Conservation (phyloP, 1,139 yeast species). For the Wickerhamiella pararugosa region DNA sequence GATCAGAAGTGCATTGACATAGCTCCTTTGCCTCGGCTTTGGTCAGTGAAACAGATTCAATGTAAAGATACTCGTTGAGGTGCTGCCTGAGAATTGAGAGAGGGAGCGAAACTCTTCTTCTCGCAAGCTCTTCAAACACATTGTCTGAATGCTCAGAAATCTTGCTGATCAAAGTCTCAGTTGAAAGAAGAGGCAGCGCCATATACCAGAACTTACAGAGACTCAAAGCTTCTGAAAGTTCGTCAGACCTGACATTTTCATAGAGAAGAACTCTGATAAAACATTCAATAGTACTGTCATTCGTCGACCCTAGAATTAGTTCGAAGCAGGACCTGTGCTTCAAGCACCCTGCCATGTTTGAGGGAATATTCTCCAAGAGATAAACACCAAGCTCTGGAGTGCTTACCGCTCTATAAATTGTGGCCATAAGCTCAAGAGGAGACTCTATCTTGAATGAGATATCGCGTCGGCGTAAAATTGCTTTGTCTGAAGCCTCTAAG, state of each 20-base stretch:
- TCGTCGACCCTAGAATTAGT: background rate
- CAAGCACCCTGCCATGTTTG: conserved; percentile 7
- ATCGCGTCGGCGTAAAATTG: conserved; percentile 15
- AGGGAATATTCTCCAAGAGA: conserved; percentile 15
- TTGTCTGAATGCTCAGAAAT: background rate
- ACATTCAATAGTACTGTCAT: background rate
- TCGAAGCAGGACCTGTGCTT: conserved; percentile 9
- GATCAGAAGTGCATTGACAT: background rate
- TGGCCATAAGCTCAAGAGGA: conserved; percentile 18
- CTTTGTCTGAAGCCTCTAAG: conserved; percentile 11
- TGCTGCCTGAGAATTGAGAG: conserved; percentile 3
- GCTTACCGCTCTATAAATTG: conserved; percentile 11
- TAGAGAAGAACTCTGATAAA: background rate
- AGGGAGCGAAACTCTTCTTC: conserved; percentile 8
- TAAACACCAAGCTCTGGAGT: conserved; percentile 10
- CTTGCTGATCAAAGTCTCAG: conserved; percentile 9
- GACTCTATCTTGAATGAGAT: conserved; percentile 16
- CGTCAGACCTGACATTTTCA: conserved; percentile 5
- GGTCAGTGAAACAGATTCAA: conserved; percentile 7
- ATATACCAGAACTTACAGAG: conserved; percentile 9
- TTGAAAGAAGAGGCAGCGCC: conserved; percentile 10
- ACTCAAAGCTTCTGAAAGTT: conserved; percentile 8
- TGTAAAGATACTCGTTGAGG: conserved; percentile 8
- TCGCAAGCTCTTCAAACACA: conserved; percentile 12
- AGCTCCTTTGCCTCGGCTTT: conserved; percentile 3